Evolutionary conservation across 2,329 filamentous ascomycete genomes (phyloP), one percentile per base, ranked within the genome.

Genomic region (Neobulgaria alba): DNA sequence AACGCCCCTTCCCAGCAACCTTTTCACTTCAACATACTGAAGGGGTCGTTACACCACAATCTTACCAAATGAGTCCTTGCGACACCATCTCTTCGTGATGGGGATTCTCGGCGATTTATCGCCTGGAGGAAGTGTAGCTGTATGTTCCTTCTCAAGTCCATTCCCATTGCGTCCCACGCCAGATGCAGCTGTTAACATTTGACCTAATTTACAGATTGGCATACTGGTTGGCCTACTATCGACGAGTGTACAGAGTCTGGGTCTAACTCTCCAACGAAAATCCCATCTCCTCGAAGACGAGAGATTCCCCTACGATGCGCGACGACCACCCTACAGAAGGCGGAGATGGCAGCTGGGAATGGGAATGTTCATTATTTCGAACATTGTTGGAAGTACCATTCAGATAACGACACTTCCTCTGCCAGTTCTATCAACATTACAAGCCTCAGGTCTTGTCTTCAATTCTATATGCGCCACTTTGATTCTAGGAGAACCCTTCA

Each of bases 241-340:
- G 43, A 95, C 92, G 45, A 92, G 88, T 61, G 77, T 96, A 17
- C 92, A 98, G 64, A 95, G 89, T 62, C 72, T 98, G 56, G 92
- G 92, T 52, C 75, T 98, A 50, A 98, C 92, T 21, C 74, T 98
- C 18, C 92, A 98, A 67, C 86, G 92, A 61, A 96, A 98, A 66
- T 96, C 92, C 49, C 92, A 98, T 67, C 82, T 98, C 53, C 79
- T 96, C 59, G 92, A 98, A 69, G 92, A 98, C 67, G 87, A 93
- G 67, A 95, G 95, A 38, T 69, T 73, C 20, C 73, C 73, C 5
- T 82, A 86, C 61, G 79, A 92, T 64, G 69, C 81, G 45, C 81
- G 85, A 53, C 75, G 90, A 47, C 90, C 92, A 33, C 87, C 92
- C 3, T 93, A 95, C 65, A 82, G 83, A 58, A 77, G 92, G 57